Conservation (phyloP, 495 filamentous ascomycete genomes). For the Tetracladium setigerum region DNA sequence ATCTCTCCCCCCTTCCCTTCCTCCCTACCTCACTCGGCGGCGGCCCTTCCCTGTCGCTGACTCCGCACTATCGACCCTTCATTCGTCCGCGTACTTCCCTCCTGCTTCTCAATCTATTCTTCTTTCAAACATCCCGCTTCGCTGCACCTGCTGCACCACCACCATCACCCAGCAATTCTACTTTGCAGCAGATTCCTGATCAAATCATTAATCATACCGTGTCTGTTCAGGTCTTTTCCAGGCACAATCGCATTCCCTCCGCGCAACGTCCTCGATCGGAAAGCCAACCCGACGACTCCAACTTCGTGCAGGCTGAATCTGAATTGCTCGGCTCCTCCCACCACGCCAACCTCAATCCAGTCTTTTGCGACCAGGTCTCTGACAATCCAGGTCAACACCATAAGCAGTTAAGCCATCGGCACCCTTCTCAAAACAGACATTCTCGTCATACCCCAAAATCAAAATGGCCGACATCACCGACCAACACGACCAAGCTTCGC, state of each 20-base stretch:
- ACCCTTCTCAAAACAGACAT: conserved; percentile 21
- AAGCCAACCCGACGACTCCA: conserved; percentile 3
- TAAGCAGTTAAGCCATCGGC: conserved; percentile 25
- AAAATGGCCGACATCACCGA: conserved; percentile 56
- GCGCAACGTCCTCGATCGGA: background rate
- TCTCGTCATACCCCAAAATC: conserved; percentile 23
- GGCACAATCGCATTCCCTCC: conserved; percentile 10
- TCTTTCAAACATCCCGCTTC: conserved; percentile 53
- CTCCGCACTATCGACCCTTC: conserved; percentile 39
- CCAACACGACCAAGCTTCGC: conserved; percentile 50
- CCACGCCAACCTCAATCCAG: conserved; percentile 25
- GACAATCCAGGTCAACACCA: conserved; percentile 21
- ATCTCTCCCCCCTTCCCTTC: conserved; percentile 13
- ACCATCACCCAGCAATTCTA: conserved; percentile 25
- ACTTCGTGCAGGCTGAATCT: conserved; percentile 9
- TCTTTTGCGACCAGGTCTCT: conserved; percentile 18
- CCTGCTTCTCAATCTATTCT: conserved; percentile 44
- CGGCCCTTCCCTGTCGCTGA: conserved; percentile 22
- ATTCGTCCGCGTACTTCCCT: conserved; percentile 38
- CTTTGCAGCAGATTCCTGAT: conserved; percentile 34
- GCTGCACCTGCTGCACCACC: conserved; percentile 27
- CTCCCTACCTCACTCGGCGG: conserved; percentile 19
- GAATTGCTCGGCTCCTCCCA: conserved; percentile 24
- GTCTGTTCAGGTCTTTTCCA: conserved; percentile 16
- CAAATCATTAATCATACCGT: conserved; percentile 31